Evolutionary conservation across 2,329 filamentous ascomycete species (phyloP).

Genomic region (Fusarium phyllophilum): DNA sequence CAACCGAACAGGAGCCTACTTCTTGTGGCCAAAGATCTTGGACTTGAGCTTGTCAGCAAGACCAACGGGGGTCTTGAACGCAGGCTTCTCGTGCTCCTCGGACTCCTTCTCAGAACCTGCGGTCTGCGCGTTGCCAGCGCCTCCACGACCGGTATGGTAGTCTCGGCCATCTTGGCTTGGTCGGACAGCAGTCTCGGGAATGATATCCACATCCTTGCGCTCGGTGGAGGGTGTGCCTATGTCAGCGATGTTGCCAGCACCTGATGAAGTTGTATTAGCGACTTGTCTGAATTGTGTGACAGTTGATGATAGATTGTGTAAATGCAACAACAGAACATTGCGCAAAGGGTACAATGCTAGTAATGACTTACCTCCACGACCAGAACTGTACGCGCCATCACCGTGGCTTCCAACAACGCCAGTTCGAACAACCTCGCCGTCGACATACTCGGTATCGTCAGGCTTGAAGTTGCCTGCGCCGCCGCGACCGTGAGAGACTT

Average conservation of each 20-base stretch:
- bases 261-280: conserved; percentile 47
- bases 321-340: neutral
- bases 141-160: conserved; percentile 69
- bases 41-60: conserved; percentile 68
- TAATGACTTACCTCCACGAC: conserved; percentile 63
- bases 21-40: conserved; percentile 65
- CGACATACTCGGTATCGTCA: conserved; percentile 68
- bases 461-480: conserved; percentile 70
- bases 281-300: neutral
- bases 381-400: conserved; percentile 68
- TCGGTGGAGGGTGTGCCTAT: conserved; percentile 50
- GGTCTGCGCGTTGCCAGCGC: conserved; percentile 65
- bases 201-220: conserved; percentile 62
- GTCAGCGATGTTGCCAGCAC: conserved; percentile 68
- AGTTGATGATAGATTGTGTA: neutral
- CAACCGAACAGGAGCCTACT: conserved; percentile 42
- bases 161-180: conserved; percentile 59
- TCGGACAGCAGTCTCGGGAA: conserved; percentile 64
- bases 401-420: conserved; percentile 65
- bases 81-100: conserved; percentile 45
- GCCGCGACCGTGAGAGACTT: conserved; percentile 70
- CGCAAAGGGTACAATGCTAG: neutral
- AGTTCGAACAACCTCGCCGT: conserved; percentile 69
- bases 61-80: conserved; percentile 49
- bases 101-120: conserved; percentile 47